phyloP scores from a whole-genome alignment of 768 basidiomycete genomes.

The Lactarius sp. region DNA sequence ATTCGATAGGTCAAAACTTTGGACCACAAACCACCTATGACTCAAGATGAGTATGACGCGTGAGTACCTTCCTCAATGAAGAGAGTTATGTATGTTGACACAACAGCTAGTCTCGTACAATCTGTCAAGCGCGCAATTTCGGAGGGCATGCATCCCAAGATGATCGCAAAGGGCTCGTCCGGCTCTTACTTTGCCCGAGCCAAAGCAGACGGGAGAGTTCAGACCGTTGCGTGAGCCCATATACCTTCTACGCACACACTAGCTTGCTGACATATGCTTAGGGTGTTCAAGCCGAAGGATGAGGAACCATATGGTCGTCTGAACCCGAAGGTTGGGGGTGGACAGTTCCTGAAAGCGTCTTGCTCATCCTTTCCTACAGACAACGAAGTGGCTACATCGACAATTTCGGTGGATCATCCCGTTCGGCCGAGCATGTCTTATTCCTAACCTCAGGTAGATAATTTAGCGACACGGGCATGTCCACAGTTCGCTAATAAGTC shows the following conservation, averaged over 20 bases:
- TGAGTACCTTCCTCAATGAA: slow-evolving; percentile 34
- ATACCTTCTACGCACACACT: background rate
- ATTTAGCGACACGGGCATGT: background rate
- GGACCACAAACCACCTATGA: slow-evolving; percentile 75
- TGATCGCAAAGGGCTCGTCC: slow-evolving; percentile 85
- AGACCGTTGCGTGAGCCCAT: slow-evolving; percentile 69
- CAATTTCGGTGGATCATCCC: slow-evolving; percentile 88
- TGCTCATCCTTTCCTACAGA: slow-evolving; percentile 39
- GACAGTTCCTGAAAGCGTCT: slow-evolving; percentile 1
- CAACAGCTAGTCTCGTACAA: slow-evolving; percentile 47
- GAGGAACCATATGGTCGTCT: slow-evolving; percentile 85
- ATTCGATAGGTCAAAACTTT: slow-evolving; percentile 63
- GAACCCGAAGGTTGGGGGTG: slow-evolving; percentile 66
- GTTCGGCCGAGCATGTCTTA: slow-evolving; percentile 83
- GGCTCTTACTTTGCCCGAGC: slow-evolving; percentile 91
- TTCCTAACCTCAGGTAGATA: slow-evolving; percentile 76
- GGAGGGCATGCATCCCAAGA: slow-evolving; percentile 82
- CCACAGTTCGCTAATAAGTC: slow-evolving; percentile 6
- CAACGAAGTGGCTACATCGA: slow-evolving; percentile 85
- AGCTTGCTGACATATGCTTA: slow-evolving; percentile 29
- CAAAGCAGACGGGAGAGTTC: slow-evolving; percentile 68
- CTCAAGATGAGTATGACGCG: slow-evolving; percentile 65
- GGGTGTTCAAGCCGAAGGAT: slow-evolving; percentile 90
- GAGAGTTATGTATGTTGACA: slow-evolving; percentile 5
- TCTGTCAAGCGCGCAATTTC: slow-evolving; percentile 64